Evolutionary conservation across 139 green algal genomes (phyloP).

Genomic region (Chlamydomonas asymmetrica): DNA sequence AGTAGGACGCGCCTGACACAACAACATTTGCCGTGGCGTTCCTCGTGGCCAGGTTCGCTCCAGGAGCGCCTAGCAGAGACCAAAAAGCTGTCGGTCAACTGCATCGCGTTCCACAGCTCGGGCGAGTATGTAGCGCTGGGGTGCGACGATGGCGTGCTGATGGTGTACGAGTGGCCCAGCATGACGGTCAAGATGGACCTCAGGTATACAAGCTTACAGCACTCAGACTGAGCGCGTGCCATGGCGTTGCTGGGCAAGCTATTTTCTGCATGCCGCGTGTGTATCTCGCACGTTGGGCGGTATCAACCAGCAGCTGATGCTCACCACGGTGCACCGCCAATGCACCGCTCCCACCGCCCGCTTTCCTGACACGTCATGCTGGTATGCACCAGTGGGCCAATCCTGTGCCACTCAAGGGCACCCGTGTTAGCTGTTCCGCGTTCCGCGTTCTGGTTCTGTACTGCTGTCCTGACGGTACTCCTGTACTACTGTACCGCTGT

Average conservation of each 20-base stretch:
- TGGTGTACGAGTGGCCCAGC: constrained; percentile 36
- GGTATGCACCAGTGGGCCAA: background rate
- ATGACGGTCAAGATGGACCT: constrained; percentile 33
- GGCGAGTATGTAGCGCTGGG: constrained; percentile 28
- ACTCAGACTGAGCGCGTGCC: background rate
- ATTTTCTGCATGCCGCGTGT: too few relatives aligned
- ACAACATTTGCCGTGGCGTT: background rate
- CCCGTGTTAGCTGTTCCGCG: background rate
- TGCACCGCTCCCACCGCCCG: background rate
- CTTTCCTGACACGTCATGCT: background rate
- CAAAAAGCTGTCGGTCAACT: constrained; percentile 35
- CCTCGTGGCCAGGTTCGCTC: constrained; percentile 10
- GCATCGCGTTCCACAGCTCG: constrained; percentile 21
- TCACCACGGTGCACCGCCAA: background rate
- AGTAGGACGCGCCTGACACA: background rate
- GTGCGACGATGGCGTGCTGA: constrained; percentile 11
- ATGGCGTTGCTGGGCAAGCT: too few relatives aligned
- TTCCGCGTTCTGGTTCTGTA: background rate
- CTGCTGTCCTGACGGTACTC: background rate
- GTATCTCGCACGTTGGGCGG: too few relatives aligned
- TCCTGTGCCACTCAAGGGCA: background rate
- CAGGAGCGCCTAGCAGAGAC: constrained; percentile 5
- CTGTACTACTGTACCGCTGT: background rate
- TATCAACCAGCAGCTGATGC: too few relatives aligned
- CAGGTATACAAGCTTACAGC: constrained; percentile 9